Conservation (phyloP, 345 rosid genomes). For the Toxicodendron radicans region DNA sequence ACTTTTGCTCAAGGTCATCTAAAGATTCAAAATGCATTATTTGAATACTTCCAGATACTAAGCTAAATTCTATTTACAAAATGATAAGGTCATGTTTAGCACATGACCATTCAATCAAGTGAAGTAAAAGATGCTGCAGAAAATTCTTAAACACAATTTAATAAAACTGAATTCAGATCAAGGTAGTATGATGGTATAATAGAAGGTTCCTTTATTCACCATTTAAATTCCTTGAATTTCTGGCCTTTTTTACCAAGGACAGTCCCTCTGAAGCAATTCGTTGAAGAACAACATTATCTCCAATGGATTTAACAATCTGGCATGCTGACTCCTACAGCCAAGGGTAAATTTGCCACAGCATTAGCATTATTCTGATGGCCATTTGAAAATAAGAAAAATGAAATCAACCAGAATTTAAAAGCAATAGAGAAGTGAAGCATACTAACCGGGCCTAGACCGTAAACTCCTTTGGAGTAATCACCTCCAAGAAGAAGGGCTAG, state of each 20-base stretch:
- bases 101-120: conserved; percentile 1
- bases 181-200: conserved; percentile 12
- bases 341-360: conserved; percentile 1
- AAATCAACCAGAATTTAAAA: conserved; percentile 7
- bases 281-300: conserved; percentile 65
- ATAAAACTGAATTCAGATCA: conserved; percentile 18
- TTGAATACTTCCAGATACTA: neutral
- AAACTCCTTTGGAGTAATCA: conserved; percentile 84
- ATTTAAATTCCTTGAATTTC: conserved; percentile 45
- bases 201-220: conserved; percentile 39
- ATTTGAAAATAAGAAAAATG: neutral
- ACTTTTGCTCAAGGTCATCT: neutral
- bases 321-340: conserved; percentile 77
- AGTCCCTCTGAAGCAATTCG: conserved; percentile 54
- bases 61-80: neutral
- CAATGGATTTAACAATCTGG: conserved; percentile 66
- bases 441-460: conserved; percentile 85
- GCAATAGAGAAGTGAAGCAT: conserved; percentile 31
- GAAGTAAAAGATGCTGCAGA: neutral
- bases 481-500: conserved; percentile 88
- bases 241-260: conserved; percentile 48
- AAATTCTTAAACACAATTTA: conserved; percentile 12
- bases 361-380: conserved; percentile 18
- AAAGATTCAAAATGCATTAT: conserved; percentile 14
- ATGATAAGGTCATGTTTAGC: conserved; percentile 2